Evolutionary conservation across 1,284 basidiomycete species (phyloP), one percentile per base, ranked within the genome.

Genomic region (Xanthoconium separans): DNA sequence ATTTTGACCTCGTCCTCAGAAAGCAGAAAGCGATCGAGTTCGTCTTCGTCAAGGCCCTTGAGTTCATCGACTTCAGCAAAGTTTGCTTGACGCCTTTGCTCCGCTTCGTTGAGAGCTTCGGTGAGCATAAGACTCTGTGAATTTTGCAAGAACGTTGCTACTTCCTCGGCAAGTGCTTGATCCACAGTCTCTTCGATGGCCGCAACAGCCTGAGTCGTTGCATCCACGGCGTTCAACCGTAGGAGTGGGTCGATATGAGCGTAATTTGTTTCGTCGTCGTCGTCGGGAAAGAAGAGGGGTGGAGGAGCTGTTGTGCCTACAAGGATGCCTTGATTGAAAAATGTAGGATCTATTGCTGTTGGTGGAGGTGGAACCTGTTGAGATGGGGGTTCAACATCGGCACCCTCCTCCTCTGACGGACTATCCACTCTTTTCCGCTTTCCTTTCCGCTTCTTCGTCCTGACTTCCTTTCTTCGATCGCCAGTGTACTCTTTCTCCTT

Each of bases 21-120:
- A 45, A 98, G 74, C 55, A 97, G 79, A 75, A 92, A 94, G 27
- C 75, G 76, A 68, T 98, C 93, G 44, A 99, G 78, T 71, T 99
- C 97, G 8, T 89, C 93, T 64, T 99, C 97, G 72, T 99, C 91
- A 27, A 98, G 75, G 37, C 89, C 93, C 20, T 79, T 70, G 42
- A 96, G 76, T 54, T 92, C 89, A 54, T 85, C 83, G 6, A 81
- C 80, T 22, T 77, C 73, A 4, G 64, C 46, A 43, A 83, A 79
- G 34, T 80, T 74, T 33, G 81, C 78, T 16, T 78, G 75, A 20
- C 82, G 78, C 40, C 83, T 75, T 59, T 80, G 74, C 22, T 88
- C 83, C 0, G 78, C 85, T 59, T 86, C 84, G 47, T 85, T 77
- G 4, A 92, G 74, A 6, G 84, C 86, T 18, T 77, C 76, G 11